A percentile compares a stretch with the other conserved stretches of the same genome.
phyloP scores from a whole-genome alignment of 2,329 filamentous ascomycete species.

The Phialophora expanda region DNA sequence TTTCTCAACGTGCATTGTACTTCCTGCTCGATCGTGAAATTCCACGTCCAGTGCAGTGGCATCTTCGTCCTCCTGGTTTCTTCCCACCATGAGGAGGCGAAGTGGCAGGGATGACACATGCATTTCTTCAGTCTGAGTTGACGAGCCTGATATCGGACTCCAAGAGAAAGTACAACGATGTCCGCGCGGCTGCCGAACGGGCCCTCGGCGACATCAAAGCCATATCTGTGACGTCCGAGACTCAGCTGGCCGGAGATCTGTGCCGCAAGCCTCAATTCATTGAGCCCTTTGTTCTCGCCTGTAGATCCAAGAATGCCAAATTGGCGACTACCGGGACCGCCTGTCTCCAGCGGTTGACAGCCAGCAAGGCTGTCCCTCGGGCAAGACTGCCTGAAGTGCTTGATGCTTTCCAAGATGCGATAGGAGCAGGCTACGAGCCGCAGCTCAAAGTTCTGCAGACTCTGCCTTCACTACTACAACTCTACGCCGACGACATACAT shows the following conservation, averaged over 20 bases:
- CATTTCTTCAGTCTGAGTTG: conserved; percentile 82
- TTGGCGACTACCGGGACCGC: conserved; percentile 86
- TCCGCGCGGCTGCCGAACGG: conserved; percentile 88
- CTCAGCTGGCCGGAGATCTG: conserved; percentile 78
- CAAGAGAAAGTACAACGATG: conserved; percentile 89
- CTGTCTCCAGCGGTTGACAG: conserved; percentile 85
- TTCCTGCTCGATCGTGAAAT: not conserved
- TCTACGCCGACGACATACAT: conserved; percentile 81
- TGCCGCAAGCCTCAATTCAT: conserved; percentile 81
- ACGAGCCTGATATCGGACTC: conserved; percentile 92
- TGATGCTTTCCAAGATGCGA: conserved; percentile 83
- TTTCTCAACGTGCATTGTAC: not conserved
- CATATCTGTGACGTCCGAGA: conserved; percentile 74
- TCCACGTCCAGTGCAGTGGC: not conserved
- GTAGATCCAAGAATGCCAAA: conserved; percentile 85
- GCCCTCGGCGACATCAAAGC: conserved; percentile 86
- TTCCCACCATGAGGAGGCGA: conserved; percentile 27
- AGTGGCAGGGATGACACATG: conserved; percentile 39
- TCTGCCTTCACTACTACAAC: conserved; percentile 84
- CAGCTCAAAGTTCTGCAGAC: conserved; percentile 96
- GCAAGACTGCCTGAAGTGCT: conserved; percentile 83
- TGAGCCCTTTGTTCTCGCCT: conserved; percentile 92
- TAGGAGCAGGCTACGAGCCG: conserved; percentile 76
- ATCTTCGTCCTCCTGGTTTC: not conserved
- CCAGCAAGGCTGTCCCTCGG: conserved; percentile 77